Evolutionary conservation across 805 yeast genomes (phyloP), one percentile per base, ranked within the genome.

Genomic region (Isabelozyma gotoi): DNA sequence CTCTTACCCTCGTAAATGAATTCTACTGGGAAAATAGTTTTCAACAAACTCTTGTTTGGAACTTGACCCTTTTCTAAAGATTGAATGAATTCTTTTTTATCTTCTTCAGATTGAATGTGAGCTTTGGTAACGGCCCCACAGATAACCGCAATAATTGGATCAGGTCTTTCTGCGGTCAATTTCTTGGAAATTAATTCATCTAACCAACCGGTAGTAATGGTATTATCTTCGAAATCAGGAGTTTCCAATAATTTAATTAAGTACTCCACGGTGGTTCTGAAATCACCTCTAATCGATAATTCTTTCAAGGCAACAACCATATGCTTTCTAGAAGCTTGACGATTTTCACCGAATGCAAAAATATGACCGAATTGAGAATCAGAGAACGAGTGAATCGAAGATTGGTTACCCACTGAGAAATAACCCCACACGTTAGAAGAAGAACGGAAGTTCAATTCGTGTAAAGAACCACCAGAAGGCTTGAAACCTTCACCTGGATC

Each of bases 401-500:
- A 96, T 65, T 88, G 92, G 71, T 88, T 90, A 55, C 94, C 89
- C 42, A 94, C 98, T 15, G 97, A 89, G 80, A 94, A 94, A 67
- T 94, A 94, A 74, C 99, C 99, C 99, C 99, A 94, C 39, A 95
- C 99, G 57, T 94, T 92, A 7, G 97, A 90, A 29, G 96, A 85
- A 3, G 99, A 95, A 66, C 98, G 80, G 78, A 94, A 92, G 65
- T 94, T 95, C 65, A 94, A 81, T 68, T 94, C 99, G 56, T 91
- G 96, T 71, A 94, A 78, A 42, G 90, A 82, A 74, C 99, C 99
- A 62, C 96, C 95, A 33, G 96, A 88, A 42, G 99, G 99, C 70
- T 94, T 94, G 80, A 94, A 94, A 39, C 99, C 99, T 73, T 92
- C 97, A 62, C 96, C 95, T 39, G 99, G 99, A 71, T 94, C 99